Percentiles rank a stretch among this genome's conserved stretches.
Evolutionary conservation across 2,329 filamentous ascomycete species (phyloP).

Genomic region (Penicillium sp.): DNA sequence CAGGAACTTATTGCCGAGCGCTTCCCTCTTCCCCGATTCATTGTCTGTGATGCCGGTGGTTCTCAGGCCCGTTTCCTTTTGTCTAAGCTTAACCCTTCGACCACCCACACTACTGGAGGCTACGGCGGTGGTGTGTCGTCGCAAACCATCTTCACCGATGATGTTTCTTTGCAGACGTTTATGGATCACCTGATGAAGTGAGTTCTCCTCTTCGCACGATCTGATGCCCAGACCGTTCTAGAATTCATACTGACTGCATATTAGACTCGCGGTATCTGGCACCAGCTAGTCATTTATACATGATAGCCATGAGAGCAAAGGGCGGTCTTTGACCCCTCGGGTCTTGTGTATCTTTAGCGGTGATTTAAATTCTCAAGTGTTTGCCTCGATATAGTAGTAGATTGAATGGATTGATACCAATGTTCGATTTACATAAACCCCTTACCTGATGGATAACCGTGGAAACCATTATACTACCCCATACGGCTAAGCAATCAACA

Average conservation of each 20-base stretch:
- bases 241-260: not conserved
- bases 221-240: not conserved
- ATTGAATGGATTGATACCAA: constrained; percentile 29
- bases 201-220: constrained; percentile 36
- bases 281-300: constrained; percentile 44
- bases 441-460: not conserved
- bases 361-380: constrained; percentile 28
- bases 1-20: constrained; percentile 95
- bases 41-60: constrained; percentile 96
- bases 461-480: not conserved
- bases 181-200: constrained; percentile 99
- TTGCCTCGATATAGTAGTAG: constrained; percentile 33
- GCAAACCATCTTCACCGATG: constrained; percentile 98
- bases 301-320: constrained; percentile 36
- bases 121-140: constrained; percentile 89
- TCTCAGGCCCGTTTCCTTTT: constrained; percentile 96
- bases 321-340: constrained; percentile 31
- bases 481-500: constrained; percentile 5
- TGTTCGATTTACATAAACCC: not conserved
- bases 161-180: constrained; percentile 96
- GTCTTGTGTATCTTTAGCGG: constrained; percentile 46
- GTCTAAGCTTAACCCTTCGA: constrained; percentile 95
- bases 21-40: constrained; percentile 97
- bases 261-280: constrained; percentile 52
- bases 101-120: constrained; percentile 88